These are phyloP conservation scores for Fomitopsis schrenkii DNA, from an alignment of 1,284 basidiomycete species.

Conservation along the genomic window DNA sequence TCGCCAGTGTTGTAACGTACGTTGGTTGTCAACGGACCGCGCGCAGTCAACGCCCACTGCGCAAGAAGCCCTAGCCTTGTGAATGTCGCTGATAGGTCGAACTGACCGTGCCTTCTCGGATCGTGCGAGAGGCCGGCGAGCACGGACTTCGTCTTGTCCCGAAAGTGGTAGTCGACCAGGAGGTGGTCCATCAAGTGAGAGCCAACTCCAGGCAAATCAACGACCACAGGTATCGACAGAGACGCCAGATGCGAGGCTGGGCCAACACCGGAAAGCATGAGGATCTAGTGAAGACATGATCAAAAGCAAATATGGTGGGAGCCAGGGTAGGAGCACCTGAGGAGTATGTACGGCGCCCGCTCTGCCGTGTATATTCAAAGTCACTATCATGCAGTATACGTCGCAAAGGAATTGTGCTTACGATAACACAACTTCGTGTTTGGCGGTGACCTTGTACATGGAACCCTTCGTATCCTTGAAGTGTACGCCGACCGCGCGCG, in stretches of 20 bases:
- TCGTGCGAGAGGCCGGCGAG: slow-evolving; percentile 19
- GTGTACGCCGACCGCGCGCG: slow-evolving; percentile 59
- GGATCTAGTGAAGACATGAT: slow-evolving; percentile 37
- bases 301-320: not conserved
- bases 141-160: slow-evolving; percentile 35
- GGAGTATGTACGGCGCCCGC: slow-evolving; percentile 63
- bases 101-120: slow-evolving; percentile 18
- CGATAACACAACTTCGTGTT: slow-evolving; percentile 60
- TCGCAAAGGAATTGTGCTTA: slow-evolving; percentile 28
- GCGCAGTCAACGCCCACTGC: slow-evolving; percentile 41
- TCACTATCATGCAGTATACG: not conserved
- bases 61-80: slow-evolving; percentile 27
- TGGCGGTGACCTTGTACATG: slow-evolving; percentile 40
- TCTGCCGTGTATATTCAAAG: slow-evolving; percentile 29
- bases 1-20: slow-evolving; percentile 29
- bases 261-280: slow-evolving; percentile 72
- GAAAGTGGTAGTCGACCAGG: slow-evolving; percentile 43
- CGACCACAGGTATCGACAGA: slow-evolving; percentile 45
- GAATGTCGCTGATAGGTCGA: not conserved
- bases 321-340: slow-evolving; percentile 34
- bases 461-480: slow-evolving; percentile 38
- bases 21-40: slow-evolving; percentile 48
- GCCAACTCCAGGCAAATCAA: slow-evolving; percentile 58
- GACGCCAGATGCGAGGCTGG: slow-evolving; percentile 47
- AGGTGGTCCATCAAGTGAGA: slow-evolving; percentile 57